Conservation (phyloP, 2,329 filamentous ascomycete genomes). For the Tympanopsis confertula region DNA sequence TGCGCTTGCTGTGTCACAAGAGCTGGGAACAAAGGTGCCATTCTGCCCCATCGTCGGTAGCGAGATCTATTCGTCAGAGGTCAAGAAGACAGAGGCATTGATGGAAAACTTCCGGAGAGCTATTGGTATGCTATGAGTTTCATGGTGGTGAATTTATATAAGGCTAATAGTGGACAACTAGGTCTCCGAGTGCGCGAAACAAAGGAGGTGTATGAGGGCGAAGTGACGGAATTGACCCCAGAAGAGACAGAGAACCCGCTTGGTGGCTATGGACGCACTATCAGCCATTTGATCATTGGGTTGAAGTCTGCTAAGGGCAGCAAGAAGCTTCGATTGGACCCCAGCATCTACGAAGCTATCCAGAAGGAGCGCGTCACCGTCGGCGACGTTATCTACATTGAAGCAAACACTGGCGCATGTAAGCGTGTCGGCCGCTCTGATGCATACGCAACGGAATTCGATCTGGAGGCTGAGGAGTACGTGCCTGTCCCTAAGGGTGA, state of each 20-base stretch:
- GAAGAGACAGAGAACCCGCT: conserved; percentile 97
- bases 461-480: conserved; percentile 96
- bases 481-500: conserved; percentile 97
- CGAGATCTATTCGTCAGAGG: conserved; percentile 94
- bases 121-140: conserved; percentile 44
- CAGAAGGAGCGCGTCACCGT: conserved; percentile 95
- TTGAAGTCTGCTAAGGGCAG: conserved; percentile 92
- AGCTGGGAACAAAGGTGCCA: conserved; percentile 93
- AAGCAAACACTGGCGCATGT: conserved; percentile 95
- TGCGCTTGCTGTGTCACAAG: conserved; percentile 88
- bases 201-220: conserved; percentile 98
- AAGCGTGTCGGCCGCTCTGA: conserved; percentile 94
- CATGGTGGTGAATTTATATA: neutral
- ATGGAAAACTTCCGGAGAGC: conserved; percentile 99
- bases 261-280: conserved; percentile 92
- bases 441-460: conserved; percentile 95
- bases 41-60: conserved; percentile 97
- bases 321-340: conserved; percentile 93
- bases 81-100: conserved; percentile 97
- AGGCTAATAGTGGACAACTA: neutral
- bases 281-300: conserved; percentile 87
- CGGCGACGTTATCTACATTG: conserved; percentile 97
- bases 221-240: conserved; percentile 92
- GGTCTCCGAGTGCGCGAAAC: conserved; percentile 85
- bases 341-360: conserved; percentile 97